Conservation (phyloP, 768 basidiomycete genomes). For the Antrodiella citrinella region DNA sequence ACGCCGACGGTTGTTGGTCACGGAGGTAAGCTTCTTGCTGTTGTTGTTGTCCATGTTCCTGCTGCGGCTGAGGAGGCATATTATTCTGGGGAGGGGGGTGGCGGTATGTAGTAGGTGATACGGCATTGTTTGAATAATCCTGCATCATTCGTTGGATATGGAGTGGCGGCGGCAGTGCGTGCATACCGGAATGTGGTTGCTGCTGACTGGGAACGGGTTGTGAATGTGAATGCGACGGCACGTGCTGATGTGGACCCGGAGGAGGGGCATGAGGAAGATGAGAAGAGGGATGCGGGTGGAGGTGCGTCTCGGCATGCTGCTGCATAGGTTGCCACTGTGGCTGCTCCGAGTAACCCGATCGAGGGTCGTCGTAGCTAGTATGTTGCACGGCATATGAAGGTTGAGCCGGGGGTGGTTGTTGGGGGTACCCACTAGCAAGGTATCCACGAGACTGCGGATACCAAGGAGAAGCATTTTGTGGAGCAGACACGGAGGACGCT, state of each 20-base stretch:
- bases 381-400: conserved; percentile 8
- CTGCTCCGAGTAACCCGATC: conserved; percentile 11
- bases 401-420: conserved; percentile 9
- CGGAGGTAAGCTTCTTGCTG: background rate
- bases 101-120: background rate
- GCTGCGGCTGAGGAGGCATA: background rate
- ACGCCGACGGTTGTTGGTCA: conserved; percentile 2
- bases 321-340: conserved; percentile 10
- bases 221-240: conserved; percentile 9
- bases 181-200: background rate
- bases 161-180: background rate
- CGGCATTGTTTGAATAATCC: background rate
- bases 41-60: too few species aligned
- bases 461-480: background rate
- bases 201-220: background rate
- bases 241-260: conserved; percentile 5
- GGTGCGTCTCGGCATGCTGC: conserved; percentile 12
- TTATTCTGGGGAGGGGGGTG: too few species aligned
- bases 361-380: conserved; percentile 2
- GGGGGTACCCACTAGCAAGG: background rate
- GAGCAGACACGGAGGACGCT: background rate
- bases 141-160: background rate
- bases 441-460: background rate
- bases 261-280: conserved; percentile 8
- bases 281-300: conserved; percentile 11